These are phyloP conservation scores for Xylariales sp. DNA, from an alignment of 2,329 filamentous ascomycete genomes.

Conservation along the genomic window DNA sequence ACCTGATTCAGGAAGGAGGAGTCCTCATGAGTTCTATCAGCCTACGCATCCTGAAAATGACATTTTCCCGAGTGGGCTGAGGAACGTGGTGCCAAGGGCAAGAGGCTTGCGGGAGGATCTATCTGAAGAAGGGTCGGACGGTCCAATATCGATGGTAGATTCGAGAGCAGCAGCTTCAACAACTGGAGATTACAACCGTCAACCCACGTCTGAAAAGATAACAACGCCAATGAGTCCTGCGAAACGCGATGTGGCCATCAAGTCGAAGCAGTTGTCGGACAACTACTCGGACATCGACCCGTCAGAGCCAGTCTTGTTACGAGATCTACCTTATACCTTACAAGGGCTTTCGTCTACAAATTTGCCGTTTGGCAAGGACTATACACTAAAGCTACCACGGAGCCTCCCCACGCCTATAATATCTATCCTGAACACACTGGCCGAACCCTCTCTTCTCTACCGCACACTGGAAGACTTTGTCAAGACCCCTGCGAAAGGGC, in stretches of 20 bases:
- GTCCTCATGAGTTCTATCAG: neutral
- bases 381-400: conserved; percentile 68
- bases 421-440: conserved; percentile 80
- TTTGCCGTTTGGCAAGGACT: conserved; percentile 66
- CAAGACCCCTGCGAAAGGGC: conserved; percentile 71
- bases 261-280: conserved; percentile 52
- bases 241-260: conserved; percentile 49
- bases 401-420: conserved; percentile 80
- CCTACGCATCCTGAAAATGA: conserved; percentile 5
- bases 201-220: conserved; percentile 16
- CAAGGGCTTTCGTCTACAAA: conserved; percentile 88
- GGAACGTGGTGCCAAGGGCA: conserved; percentile 4
- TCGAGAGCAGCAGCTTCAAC: conserved; percentile 12
- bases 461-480: conserved; percentile 75
- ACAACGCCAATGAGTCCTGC: conserved; percentile 15
- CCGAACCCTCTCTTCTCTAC: conserved; percentile 92
- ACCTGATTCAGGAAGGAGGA: conserved; percentile 12
- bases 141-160: conserved; percentile 15
- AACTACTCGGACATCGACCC: conserved; percentile 55
- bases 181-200: conserved; percentile 22
- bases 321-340: conserved; percentile 86
- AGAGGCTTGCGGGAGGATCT: neutral
- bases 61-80: conserved; percentile 1
- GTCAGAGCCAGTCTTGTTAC: conserved; percentile 61
- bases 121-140: conserved; percentile 6